phyloP scores from a whole-genome alignment of 179 eudicot genomes.

The Drosera spatulata region DNA sequence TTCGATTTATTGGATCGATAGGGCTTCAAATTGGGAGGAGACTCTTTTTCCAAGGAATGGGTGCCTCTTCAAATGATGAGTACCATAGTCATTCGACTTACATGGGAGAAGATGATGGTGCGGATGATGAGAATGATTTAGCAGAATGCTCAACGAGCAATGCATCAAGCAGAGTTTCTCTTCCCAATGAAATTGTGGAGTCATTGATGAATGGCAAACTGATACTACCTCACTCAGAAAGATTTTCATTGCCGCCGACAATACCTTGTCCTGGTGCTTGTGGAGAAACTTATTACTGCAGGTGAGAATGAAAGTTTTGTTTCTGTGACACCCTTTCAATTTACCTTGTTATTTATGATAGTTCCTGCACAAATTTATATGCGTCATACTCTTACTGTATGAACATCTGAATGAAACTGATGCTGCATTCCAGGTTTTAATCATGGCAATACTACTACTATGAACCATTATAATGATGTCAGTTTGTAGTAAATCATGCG shows the following conservation, averaged over 20 bases:
- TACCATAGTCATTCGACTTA: constrained; percentile 33
- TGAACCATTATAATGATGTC: constrained; percentile 7
- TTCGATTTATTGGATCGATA: constrained; percentile 70
- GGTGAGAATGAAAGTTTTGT: constrained; percentile 17
- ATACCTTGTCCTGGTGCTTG: constrained; percentile 71
- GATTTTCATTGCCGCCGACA: constrained; percentile 59
- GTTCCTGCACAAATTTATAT: too few relatives aligned
- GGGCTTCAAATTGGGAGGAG: constrained; percentile 91
- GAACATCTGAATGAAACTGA: too few relatives aligned
- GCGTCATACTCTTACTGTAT: too few relatives aligned
- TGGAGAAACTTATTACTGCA: constrained; percentile 71
- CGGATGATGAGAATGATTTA: constrained; percentile 8
- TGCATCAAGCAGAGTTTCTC: constrained; percentile 22
- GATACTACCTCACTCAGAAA: constrained; percentile 52
- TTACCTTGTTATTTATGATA: too few relatives aligned
- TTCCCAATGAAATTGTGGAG: constrained; percentile 40
- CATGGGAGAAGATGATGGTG: constrained; percentile 18
- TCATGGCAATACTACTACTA: too few relatives aligned
- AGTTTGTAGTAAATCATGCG: constrained; percentile 67
- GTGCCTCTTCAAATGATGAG: constrained; percentile 27
- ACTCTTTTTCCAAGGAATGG: constrained; percentile 51
- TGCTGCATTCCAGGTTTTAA: too few relatives aligned
- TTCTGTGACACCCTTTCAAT: too few relatives aligned
- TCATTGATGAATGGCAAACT: constrained; percentile 49
- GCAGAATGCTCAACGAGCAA: constrained; percentile 35